A percentile compares a stretch with the other conserved stretches of the same genome.
Evolutionary conservation across 2,329 filamentous ascomycete genomes (phyloP).

Genomic region (Aspergillus terreus): DNA sequence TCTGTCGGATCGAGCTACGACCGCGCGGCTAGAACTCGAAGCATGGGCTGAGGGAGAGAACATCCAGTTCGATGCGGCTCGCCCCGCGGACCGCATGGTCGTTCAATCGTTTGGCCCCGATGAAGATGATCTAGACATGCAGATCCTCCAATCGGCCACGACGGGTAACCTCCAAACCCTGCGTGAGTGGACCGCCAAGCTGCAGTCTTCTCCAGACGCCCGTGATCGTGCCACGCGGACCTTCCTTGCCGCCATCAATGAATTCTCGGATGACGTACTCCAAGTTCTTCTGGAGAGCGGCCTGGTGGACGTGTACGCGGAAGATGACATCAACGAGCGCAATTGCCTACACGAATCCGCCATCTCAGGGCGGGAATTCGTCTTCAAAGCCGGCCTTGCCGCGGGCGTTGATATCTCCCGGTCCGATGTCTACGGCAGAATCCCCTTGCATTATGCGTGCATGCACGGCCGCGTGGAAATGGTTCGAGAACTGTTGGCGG

Average conservation of each 20-base stretch:
- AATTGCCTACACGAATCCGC: constrained; percentile 97
- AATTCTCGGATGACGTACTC: constrained; percentile 74
- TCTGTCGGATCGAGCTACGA: constrained; percentile 93
- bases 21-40: constrained; percentile 88
- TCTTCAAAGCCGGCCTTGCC: constrained; percentile 71
- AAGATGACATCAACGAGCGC: constrained; percentile 95
- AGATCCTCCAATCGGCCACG: constrained; percentile 79
- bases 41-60: constrained; percentile 97
- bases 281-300: constrained; percentile 73
- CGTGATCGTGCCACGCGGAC: constrained; percentile 80
- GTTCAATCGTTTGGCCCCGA: constrained; percentile 60
- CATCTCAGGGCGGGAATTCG: constrained; percentile 80
- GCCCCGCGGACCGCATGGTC: constrained; percentile 37
- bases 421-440: constrained; percentile 88
- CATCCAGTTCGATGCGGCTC: constrained; percentile 68
- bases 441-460: constrained; percentile 92
- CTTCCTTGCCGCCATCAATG: constrained; percentile 84
- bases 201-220: constrained; percentile 59
- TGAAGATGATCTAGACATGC: constrained; percentile 83
- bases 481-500: constrained; percentile 68
- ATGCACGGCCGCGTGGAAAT: constrained; percentile 88
- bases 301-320: constrained; percentile 83
- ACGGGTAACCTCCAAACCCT: constrained; percentile 74
- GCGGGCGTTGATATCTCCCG: constrained; percentile 72
- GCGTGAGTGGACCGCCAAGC: constrained; percentile 73